Base-by-base conservation (phyloP, 768 basidiomycete genomes). In the Saitozyma podzolica region DNA sequence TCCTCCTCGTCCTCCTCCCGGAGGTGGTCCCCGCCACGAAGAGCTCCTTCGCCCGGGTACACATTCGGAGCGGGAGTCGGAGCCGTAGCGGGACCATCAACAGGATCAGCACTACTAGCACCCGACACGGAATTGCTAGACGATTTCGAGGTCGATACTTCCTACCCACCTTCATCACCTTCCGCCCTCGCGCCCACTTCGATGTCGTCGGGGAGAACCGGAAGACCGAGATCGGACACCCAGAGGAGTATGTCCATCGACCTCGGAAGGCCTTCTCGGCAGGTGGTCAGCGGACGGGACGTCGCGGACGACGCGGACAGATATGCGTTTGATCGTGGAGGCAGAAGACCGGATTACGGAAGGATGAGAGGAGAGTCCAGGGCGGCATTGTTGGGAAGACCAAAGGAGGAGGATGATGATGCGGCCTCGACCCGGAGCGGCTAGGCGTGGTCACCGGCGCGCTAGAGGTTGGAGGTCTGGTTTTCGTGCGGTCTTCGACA, bases 301-400 rank as follows among this genome's bases (percentile, higher is more conserved):
- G 59, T 67, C 20, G 74, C 74, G 16, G 69, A 70, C 50, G 70
- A 76, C n/a, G 69, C 74, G 40, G 74, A 76, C 54, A 14, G 40
- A 13, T 73, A 72, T 58, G 74, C 74, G 9, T 50, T 67, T 11
- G 29, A 58, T 2, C 51, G 56, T 11, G 74, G 74, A 9, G 68
- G 59, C 9, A 61, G 61, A 47, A 20, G 74, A 42, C 74, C 74
- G 9, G 72, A 72, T 17, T 67, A 63, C 43, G 62, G 69, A 6
- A 43, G 74, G 47, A 59, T 67, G 57, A 58, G 74, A 47, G 74
- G 74, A 17, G 74, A 75, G 48, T 71, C 69, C 0, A 61, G 69
- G 43, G 74, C 74, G 16, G 74, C 74, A 0, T 61, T 75, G 52
- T 58, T 75, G 19, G 71, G 69, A 19, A 59, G 69, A 49, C 71